phyloP scores from a whole-genome alignment of 1,284 basidiomycete genomes.

The Vanrija humicola region DNA sequence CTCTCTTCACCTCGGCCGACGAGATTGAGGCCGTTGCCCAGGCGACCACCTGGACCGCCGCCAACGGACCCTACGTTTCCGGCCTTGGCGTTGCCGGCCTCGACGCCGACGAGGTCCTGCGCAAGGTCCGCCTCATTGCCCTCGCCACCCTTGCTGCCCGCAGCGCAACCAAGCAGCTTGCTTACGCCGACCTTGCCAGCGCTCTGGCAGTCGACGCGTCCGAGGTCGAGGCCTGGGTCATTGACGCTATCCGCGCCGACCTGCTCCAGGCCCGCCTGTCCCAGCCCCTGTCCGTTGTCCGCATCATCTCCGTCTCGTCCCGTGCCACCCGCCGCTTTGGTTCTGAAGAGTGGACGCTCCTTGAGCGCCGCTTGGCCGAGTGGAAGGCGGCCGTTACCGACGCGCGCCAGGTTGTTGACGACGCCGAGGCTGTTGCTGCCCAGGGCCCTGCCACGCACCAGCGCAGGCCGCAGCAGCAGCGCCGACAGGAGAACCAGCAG shows the following conservation, averaged over 20 bases:
- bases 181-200: conserved; percentile 69
- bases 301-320: conserved; percentile 70
- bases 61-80: conserved; percentile 56
- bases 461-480: conserved; percentile 21
- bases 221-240: conserved; percentile 85
- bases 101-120: conserved; percentile 57
- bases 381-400: conserved; percentile 61
- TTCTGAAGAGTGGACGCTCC: conserved; percentile 71
- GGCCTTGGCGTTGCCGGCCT: conserved; percentile 57
- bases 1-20: conserved; percentile 57
- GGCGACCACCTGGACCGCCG: conserved; percentile 62
- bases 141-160: conserved; percentile 73
- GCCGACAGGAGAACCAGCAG: conserved; percentile 21
- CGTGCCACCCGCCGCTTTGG: conserved; percentile 62
- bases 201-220: conserved; percentile 63
- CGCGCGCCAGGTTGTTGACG: conserved; percentile 39
- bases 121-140: conserved; percentile 76
- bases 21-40: conserved; percentile 66
- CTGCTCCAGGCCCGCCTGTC: conserved; percentile 80
- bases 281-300: conserved; percentile 71
- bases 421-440: conserved; percentile 40
- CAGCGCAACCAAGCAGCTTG: conserved; percentile 68
- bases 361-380: conserved; percentile 70
- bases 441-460: conserved; percentile 25
- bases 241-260: conserved; percentile 83